These are phyloP conservation scores for Penicillium simplicissimum DNA, from an alignment of 495 filamentous ascomycete genomes.

Conservation along the genomic window DNA sequence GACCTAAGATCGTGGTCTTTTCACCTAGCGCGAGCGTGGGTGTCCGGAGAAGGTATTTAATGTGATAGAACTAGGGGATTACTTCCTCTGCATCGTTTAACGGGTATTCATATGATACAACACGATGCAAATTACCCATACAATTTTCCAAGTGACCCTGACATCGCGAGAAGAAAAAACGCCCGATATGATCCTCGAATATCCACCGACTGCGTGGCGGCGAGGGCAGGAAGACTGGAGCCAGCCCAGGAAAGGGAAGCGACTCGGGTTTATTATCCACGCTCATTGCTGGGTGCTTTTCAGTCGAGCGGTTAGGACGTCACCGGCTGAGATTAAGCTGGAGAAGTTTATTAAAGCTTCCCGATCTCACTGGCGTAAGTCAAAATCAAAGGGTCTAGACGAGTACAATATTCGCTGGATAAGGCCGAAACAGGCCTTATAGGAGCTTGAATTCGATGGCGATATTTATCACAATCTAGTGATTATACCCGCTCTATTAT, in stretches of 20 bases:
- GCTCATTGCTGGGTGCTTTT: background rate
- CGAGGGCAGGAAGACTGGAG: background rate
- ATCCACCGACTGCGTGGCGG: background rate
- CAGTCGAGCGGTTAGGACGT: background rate
- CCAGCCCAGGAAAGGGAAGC: background rate
- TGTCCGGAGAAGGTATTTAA: too few relatives aligned
- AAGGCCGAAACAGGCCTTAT: background rate
- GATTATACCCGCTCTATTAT: constrained; percentile 4
- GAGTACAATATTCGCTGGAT: background rate
- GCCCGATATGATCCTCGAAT: background rate
- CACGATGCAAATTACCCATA: background rate
- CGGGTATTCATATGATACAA: background rate
- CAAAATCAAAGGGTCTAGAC: background rate
- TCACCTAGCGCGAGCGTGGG: background rate
- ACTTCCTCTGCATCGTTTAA: too few relatives aligned
- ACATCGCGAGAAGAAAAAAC: background rate
- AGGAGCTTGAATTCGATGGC: background rate
- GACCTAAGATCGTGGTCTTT: constrained; percentile 3
- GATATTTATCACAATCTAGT: constrained; percentile 15
- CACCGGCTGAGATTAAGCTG: background rate
- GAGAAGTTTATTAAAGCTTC: constrained; percentile 3
- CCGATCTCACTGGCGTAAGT: constrained; percentile 8
- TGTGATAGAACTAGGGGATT: too few relatives aligned
- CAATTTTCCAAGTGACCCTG: background rate
- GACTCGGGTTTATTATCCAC: background rate